These are phyloP conservation scores for Bruguiera parviflora DNA, from an alignment of 345 rosid species.

Conservation along the genomic window DNA sequence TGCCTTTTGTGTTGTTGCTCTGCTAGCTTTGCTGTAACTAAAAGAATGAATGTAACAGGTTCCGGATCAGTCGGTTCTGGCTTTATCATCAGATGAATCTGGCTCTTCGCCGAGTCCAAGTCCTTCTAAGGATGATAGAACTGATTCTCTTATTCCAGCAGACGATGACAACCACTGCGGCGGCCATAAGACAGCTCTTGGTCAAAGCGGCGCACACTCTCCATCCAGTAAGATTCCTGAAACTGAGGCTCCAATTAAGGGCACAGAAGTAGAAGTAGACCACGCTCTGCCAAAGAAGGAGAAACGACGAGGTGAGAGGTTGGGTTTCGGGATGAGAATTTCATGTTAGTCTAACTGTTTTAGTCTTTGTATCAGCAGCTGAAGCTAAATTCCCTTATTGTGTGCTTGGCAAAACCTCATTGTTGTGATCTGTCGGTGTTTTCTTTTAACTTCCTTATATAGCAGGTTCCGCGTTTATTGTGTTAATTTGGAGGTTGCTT, in stretches of 20 bases:
- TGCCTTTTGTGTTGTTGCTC: neutral
- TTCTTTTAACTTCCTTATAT: neutral
- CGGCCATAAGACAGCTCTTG: conserved; percentile 5
- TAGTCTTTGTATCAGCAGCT: neutral
- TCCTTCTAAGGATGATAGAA: conserved; percentile 29
- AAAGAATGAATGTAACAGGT: conserved; percentile 36
- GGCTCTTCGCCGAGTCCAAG: conserved; percentile 41
- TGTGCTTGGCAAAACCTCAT: neutral
- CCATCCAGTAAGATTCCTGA: conserved; percentile 24
- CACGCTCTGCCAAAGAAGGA: conserved; percentile 29
- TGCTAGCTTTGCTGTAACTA: too few relatives aligned
- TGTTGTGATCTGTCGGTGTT: neutral
- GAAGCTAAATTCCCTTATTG: neutral
- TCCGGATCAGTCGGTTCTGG: conserved; percentile 38
- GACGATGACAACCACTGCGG: neutral
- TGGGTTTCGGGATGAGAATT: conserved; percentile 2
- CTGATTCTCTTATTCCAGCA: conserved; percentile 28
- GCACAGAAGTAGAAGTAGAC: conserved; percentile 24
- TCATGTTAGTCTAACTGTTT: neutral
- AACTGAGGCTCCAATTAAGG: conserved; percentile 27
- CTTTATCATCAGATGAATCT: conserved; percentile 56
- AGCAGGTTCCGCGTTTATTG: neutral
- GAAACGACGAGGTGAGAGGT: conserved; percentile 30
- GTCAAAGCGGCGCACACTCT: conserved; percentile 21
- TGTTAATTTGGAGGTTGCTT: neutral